Conservation (phyloP, 495 filamentous ascomycete genomes). For the Immersiella caudata region DNA sequence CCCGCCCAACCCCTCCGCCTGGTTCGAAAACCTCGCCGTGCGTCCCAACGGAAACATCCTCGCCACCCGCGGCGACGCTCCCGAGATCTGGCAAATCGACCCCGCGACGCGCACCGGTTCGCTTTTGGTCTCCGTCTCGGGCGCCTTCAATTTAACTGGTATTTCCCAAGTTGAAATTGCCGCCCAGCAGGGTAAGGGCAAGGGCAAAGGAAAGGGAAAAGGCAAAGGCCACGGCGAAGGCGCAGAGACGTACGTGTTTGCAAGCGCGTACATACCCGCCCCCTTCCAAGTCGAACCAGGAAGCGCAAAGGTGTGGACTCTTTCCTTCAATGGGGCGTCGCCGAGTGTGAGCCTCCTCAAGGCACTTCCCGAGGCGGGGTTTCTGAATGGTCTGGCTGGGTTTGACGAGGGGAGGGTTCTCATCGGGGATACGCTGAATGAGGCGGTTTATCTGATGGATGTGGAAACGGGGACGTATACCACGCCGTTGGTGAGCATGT, state of each 20-base stretch:
- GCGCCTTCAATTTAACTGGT: constrained; percentile 42
- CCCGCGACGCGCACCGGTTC: constrained; percentile 36
- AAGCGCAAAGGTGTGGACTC: constrained; percentile 44
- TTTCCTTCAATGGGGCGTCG: constrained; percentile 34
- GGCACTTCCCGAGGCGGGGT: constrained; percentile 42
- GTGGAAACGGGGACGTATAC: constrained; percentile 14
- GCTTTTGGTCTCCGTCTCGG: constrained; percentile 39
- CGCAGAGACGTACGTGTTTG: constrained; percentile 46
- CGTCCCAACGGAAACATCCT: constrained; percentile 35
- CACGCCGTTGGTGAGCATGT: constrained; percentile 15
- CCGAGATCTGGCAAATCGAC: constrained; percentile 46
- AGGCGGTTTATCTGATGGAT: constrained; percentile 21
- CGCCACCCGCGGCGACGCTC: constrained; percentile 26
- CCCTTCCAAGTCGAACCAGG: constrained; percentile 33
- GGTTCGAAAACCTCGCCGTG: constrained; percentile 41
- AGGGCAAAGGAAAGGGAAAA: not conserved
- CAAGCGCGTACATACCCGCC: constrained; percentile 44
- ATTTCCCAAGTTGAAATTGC: constrained; percentile 44
- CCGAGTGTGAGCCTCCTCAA: constrained; percentile 30
- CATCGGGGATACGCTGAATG: constrained; percentile 27
- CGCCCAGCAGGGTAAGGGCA: not conserved
- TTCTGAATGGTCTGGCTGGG: constrained; percentile 46
- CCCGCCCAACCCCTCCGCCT: constrained; percentile 18
- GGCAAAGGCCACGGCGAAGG: not conserved
- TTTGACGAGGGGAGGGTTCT: constrained; percentile 36